Conservation (phyloP, 805 yeast genomes). For the Sugiyamaella boreocaroliniensis region DNA sequence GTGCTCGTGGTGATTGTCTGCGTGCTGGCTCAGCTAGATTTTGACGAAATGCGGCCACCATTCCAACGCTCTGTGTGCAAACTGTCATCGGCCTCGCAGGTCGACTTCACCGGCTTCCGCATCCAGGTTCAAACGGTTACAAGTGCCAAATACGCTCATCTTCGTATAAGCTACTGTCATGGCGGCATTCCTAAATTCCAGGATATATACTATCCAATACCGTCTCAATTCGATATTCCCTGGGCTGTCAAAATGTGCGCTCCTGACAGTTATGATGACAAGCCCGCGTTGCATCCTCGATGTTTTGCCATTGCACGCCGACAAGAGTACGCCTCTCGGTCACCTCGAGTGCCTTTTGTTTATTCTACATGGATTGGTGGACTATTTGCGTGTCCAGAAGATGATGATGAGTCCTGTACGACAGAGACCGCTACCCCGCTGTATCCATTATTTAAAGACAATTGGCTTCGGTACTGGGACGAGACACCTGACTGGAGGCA, state of each 20-base stretch:
- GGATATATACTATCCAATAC: slow-evolving; percentile 17
- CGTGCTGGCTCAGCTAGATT: background rate
- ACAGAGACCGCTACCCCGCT: slow-evolving; percentile 15
- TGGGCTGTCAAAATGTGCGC: slow-evolving; percentile 22
- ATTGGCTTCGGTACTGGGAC: slow-evolving; percentile 14
- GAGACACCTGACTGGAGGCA: slow-evolving; percentile 13
- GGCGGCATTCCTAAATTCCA: slow-evolving; percentile 6
- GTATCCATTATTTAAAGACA: slow-evolving; percentile 17
- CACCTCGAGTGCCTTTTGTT: background rate
- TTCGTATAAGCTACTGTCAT: slow-evolving; percentile 15
- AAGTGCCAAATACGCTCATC: slow-evolving; percentile 8
- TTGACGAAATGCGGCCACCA: background rate
- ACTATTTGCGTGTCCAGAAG: slow-evolving; percentile 19
- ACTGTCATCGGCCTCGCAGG: slow-evolving; percentile 12
- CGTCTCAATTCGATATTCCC: slow-evolving; percentile 6
- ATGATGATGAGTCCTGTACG: slow-evolving; percentile 10
- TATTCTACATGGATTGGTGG: slow-evolving; percentile 22
- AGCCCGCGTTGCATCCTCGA: slow-evolving; percentile 3
- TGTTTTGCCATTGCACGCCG: slow-evolving; percentile 21
- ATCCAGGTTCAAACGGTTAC: slow-evolving; percentile 18
- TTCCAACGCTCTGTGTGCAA: slow-evolving; percentile 11
- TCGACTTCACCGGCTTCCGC: slow-evolving; percentile 18
- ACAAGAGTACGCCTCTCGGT: slow-evolving; percentile 7
- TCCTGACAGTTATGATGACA: background rate
- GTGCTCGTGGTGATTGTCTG: no score